These are phyloP conservation scores for Escovopsis weberi DNA, from an alignment of 2,329 filamentous ascomycete genomes.

Conservation along the genomic window DNA sequence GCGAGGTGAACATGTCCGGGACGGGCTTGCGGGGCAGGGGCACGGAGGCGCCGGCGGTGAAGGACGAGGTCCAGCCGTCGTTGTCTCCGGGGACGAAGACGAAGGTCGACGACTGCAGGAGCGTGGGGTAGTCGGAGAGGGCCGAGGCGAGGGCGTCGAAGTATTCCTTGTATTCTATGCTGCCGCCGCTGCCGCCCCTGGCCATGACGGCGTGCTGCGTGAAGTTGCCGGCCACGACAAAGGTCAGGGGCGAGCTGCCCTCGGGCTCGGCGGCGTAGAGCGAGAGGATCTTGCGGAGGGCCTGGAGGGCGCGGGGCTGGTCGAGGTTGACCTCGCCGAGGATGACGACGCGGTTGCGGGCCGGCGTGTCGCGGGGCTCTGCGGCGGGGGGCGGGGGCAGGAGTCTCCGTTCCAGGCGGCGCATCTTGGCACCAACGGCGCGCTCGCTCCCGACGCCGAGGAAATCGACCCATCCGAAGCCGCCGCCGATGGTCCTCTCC, in stretches of 20 bases:
- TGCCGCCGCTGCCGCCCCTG: constrained; percentile 57
- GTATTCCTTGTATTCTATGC: constrained; percentile 92
- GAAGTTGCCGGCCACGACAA: constrained; percentile 81
- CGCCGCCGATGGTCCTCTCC: constrained; percentile 54
- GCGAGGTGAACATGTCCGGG: constrained; percentile 79
- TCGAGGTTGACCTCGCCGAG: constrained; percentile 81
- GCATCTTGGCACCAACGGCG: constrained; percentile 70
- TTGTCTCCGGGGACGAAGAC: constrained; percentile 93
- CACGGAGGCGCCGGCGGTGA: constrained; percentile 58
- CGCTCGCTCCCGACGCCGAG: constrained; percentile 82
- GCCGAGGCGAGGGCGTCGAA: constrained; percentile 78
- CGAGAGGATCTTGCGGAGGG: constrained; percentile 63
- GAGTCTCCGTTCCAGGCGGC: constrained; percentile 57
- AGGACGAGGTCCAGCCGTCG: constrained; percentile 89
- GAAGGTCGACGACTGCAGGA: constrained; percentile 70
- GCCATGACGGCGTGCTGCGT: constrained; percentile 49
- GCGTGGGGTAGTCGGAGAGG: constrained; percentile 66
- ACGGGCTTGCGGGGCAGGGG: constrained; percentile 57
- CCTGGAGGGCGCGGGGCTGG: constrained; percentile 64
- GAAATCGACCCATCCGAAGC: constrained; percentile 96
- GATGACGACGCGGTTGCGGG: constrained; percentile 49
- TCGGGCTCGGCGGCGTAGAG: constrained; percentile 54
- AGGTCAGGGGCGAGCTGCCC: constrained; percentile 56
- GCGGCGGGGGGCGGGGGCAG: constrained; percentile 24
- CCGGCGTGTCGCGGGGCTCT: constrained; percentile 19